Conservation (phyloP, 139 green algal species). For the Micractinium conductrix region DNA sequence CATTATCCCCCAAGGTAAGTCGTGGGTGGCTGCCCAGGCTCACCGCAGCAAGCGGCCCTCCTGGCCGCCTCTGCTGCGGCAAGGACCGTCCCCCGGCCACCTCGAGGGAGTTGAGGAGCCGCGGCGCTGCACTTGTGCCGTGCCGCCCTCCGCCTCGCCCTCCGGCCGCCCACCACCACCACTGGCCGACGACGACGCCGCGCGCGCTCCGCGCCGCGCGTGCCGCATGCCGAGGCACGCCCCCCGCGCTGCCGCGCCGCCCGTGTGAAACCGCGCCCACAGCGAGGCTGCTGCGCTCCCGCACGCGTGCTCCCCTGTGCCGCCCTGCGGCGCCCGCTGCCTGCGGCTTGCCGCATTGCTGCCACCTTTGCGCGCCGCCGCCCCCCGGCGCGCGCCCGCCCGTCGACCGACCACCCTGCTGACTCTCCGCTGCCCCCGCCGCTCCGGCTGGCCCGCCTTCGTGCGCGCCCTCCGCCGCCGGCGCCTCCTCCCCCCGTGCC, state of each 20-base stretch:
- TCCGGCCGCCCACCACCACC: not conserved
- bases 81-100: constrained; percentile 7
- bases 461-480: too few relatives aligned
- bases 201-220: not conserved
- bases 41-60: constrained; percentile 22
- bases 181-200: not conserved
- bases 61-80: constrained; percentile 1
- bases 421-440: not conserved
- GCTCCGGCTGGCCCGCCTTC: not conserved
- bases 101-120: not conserved
- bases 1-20: constrained; percentile 9
- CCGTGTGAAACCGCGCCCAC: not conserved
- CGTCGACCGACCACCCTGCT: not conserved
- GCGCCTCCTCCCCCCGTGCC: constrained; percentile 8
- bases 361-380: too few relatives aligned
- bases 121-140: not conserved
- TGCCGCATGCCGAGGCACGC: not conserved
- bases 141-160: not conserved
- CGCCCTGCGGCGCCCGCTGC: too few relatives aligned
- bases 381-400: too few relatives aligned
- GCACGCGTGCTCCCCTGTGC: not conserved
- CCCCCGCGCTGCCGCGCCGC: too few relatives aligned
- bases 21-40: constrained; percentile 33
- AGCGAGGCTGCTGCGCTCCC: too few relatives aligned
- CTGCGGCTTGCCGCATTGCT: too few relatives aligned